These are phyloP conservation scores for Alternaria angustiovoidea DNA, from an alignment of 2,329 filamentous ascomycete genomes.

Conservation along the genomic window DNA sequence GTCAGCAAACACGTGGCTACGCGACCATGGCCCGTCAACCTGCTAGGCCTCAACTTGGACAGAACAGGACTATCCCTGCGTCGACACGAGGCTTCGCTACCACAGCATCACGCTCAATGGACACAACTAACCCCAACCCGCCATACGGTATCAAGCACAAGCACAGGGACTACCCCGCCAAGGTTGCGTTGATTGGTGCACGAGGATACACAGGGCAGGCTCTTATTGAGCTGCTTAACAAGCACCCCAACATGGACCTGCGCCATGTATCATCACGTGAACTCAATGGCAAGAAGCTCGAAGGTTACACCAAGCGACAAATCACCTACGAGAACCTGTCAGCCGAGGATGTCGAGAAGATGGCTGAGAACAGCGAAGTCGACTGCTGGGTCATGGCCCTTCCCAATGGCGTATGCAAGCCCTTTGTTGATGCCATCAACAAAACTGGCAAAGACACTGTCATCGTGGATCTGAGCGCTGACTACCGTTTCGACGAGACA, in stretches of 20 bases:
- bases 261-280: conserved; percentile 93
- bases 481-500: conserved; percentile 85
- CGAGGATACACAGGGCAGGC: conserved; percentile 95
- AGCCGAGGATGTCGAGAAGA: conserved; percentile 83
- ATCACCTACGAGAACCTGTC: conserved; percentile 92
- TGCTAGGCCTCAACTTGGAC: conserved; percentile 34
- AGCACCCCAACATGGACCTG: conserved; percentile 89
- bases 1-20: conserved; percentile 72
- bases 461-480: conserved; percentile 93
- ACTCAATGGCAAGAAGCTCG: conserved; percentile 82
- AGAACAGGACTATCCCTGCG: conserved; percentile 44
- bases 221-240: conserved; percentile 84
- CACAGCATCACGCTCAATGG: conserved; percentile 49
- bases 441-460: conserved; percentile 73
- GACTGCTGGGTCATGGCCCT: conserved; percentile 99
- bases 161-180: conserved; percentile 79
- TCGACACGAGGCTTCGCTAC: conserved; percentile 64
- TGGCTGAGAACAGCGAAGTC: conserved; percentile 84
- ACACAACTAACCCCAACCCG: conserved; percentile 84
- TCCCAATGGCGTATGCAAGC: conserved; percentile 93
- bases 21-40: conserved; percentile 56
- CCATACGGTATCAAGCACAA: conserved; percentile 88
- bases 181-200: conserved; percentile 86
- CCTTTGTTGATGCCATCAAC: conserved; percentile 88
- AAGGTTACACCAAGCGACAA: conserved; percentile 89